These are phyloP conservation scores for Acanthamoeba rhysodes DNA, from an alignment of 208 protist species.

Conservation along the genomic window DNA sequence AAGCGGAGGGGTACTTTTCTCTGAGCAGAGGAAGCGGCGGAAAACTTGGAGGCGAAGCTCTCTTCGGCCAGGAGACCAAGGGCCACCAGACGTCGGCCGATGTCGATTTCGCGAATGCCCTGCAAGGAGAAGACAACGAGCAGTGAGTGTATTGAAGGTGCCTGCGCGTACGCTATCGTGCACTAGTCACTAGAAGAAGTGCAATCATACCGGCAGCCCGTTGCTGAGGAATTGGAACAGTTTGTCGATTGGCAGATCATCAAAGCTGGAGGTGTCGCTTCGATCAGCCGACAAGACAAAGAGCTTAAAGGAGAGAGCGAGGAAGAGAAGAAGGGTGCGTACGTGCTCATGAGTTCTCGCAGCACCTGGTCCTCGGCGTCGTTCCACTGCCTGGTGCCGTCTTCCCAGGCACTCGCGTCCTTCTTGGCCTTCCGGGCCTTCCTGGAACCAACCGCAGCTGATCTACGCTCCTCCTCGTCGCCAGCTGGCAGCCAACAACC, in stretches of 20 bases:
- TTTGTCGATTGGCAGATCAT: neutral
- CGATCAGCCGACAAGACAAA: neutral
- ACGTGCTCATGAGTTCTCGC: neutral
- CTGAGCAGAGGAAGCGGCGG: neutral
- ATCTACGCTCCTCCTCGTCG: neutral
- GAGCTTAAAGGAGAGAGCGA: neutral
- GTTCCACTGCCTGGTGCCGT: neutral
- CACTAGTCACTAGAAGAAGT: neutral
- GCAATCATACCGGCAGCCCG: neutral
- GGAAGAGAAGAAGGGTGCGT: neutral
- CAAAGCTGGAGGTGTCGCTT: neutral
- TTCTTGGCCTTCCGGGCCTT: neutral
- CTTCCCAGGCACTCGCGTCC: neutral
- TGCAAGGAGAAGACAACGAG: neutral
- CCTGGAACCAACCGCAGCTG: neutral
- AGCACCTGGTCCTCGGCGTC: neutral
- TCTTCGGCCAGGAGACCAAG: neutral
- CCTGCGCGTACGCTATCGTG: neutral
- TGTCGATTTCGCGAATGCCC: neutral
- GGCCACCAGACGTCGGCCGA: neutral
- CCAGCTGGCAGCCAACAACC: neutral
- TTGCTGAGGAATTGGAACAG: conserved; percentile 2
- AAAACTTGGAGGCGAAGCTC: neutral
- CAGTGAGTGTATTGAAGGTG: neutral
- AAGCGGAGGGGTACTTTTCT: neutral